Percentiles rank a stretch among this genome's conserved stretches.
Evolutionary conservation across 2,329 filamentous ascomycete genomes (phyloP).

Genomic region (Whalleya microplaca): DNA sequence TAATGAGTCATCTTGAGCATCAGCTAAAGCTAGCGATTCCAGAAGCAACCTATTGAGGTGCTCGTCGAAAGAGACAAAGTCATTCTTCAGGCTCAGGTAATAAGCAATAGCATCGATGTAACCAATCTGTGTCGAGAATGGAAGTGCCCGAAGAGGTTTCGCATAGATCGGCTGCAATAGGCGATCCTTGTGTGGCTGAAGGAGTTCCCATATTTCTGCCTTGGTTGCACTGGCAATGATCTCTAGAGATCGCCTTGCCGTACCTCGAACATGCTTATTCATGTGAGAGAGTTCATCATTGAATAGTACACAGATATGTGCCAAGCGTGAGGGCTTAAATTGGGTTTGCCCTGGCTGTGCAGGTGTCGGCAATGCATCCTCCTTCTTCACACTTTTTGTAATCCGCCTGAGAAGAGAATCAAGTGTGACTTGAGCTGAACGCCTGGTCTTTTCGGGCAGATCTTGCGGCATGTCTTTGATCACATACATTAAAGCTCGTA

Average conservation of each 20-base stretch:
- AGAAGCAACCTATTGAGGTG: slow-evolving; percentile 86
- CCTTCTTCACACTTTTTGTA: slow-evolving; percentile 77
- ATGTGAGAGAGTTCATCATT: slow-evolving; percentile 91
- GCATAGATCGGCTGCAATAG: slow-evolving; percentile 91
- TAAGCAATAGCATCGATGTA: slow-evolving; percentile 98
- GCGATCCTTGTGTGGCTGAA: slow-evolving; percentile 87
- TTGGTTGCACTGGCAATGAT: slow-evolving; percentile 79
- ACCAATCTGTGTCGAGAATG: slow-evolving; percentile 94
- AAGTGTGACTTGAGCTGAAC: slow-evolving; percentile 81
- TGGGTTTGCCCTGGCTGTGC: slow-evolving; percentile 49
- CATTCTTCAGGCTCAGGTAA: slow-evolving; percentile 84
- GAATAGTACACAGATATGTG: slow-evolving; percentile 80
- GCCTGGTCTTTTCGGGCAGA: slow-evolving; percentile 84
- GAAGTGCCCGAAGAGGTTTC: slow-evolving; percentile 89
- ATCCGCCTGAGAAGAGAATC: slow-evolving; percentile 78
- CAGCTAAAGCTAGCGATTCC: slow-evolving; percentile 91
- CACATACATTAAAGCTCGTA: slow-evolving; percentile 91
- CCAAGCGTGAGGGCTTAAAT: slow-evolving; percentile 62
- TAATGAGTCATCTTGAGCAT: slow-evolving; percentile 90
- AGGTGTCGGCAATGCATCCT: slow-evolving; percentile 62
- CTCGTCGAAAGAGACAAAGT: slow-evolving; percentile 91
- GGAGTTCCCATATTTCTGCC: slow-evolving; percentile 82
- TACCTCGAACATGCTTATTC: slow-evolving; percentile 92
- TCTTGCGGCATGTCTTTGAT: slow-evolving; percentile 98
- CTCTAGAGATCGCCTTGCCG: slow-evolving; percentile 78